A percentile compares a stretch with the other conserved stretches of the same genome.
phyloP scores from a whole-genome alignment of 1,284 basidiomycete genomes.

The Athelia psychrophila region DNA sequence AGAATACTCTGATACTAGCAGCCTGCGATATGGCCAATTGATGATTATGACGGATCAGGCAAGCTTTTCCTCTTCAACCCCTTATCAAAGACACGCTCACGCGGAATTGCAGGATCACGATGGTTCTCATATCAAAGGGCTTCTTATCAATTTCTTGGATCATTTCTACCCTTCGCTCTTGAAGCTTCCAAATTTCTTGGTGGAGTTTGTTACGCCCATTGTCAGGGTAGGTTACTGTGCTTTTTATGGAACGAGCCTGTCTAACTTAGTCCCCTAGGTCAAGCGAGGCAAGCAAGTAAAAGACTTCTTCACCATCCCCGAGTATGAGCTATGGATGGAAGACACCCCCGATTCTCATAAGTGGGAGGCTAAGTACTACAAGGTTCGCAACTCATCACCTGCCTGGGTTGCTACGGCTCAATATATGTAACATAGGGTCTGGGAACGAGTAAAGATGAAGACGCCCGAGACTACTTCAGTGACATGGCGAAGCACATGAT shows the following conservation, averaged over 20 bases:
- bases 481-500: constrained; percentile 94
- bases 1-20: constrained; percentile 72
- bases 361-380: constrained; percentile 96
- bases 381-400: constrained; percentile 48
- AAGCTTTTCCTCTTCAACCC: constrained; percentile 11
- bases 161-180: constrained; percentile 96
- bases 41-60: constrained; percentile 99
- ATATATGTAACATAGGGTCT: constrained; percentile 66
- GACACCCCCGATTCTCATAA: constrained; percentile 76
- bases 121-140: constrained; percentile 99
- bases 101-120: constrained; percentile 89
- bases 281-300: constrained; percentile 80
- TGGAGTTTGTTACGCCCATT: constrained; percentile 99
- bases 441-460: constrained; percentile 87
- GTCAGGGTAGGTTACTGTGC: constrained; percentile 70
- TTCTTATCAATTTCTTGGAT: constrained; percentile 98
- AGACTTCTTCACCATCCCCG: constrained; percentile 97
- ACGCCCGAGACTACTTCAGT: constrained; percentile 93
- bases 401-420: constrained; percentile 4
- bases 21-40: constrained; percentile 89
- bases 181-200: constrained; percentile 89
- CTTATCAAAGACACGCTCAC: constrained; percentile 9
- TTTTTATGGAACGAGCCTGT: not conserved
- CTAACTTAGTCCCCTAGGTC: constrained; percentile 40
- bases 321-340: constrained; percentile 94